A percentile compares a stretch with the other conserved stretches of the same genome.
Evolutionary conservation across 106 monocot genomes (phyloP).

Genomic region (Apostasia shenzhenica): DNA sequence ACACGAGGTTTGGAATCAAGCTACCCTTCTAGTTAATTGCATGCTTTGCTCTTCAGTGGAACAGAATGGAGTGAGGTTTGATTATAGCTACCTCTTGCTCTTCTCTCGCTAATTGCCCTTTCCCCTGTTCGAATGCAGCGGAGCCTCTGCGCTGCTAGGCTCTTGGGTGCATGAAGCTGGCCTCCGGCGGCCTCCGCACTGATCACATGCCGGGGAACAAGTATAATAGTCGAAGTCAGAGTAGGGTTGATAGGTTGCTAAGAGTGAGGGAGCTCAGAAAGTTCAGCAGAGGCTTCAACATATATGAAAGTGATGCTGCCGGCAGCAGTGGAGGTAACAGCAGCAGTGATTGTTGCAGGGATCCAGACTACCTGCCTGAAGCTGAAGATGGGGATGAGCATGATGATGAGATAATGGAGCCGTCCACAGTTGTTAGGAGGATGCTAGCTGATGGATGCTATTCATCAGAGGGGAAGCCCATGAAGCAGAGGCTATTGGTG

Average conservation of each 20-base stretch:
- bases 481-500: slow-evolving; percentile 85
- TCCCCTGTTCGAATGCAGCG: slow-evolving; percentile 17
- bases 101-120: not conserved
- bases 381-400: not conserved
- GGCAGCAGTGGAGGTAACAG: slow-evolving; percentile 11
- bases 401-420: not conserved
- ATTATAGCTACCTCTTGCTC: not conserved
- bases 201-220: slow-evolving; percentile 23
- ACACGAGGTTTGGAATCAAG: not conserved
- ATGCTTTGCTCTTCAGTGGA: not conserved
- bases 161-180: slow-evolving; percentile 21
- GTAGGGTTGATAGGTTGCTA: slow-evolving; percentile 68
- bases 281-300: slow-evolving; percentile 20
- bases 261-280: slow-evolving; percentile 66
- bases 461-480: slow-evolving; percentile 21
- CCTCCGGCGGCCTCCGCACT: slow-evolving; percentile 5
- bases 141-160: slow-evolving; percentile 1
- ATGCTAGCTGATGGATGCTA: slow-evolving; percentile 6
- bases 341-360: not conserved
- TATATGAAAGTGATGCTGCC: not conserved
- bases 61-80: not conserved
- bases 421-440: slow-evolving; percentile 4
- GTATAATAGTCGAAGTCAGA: slow-evolving; percentile 31
- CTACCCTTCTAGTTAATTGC: not conserved
- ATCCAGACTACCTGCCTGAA: not conserved